phyloP scores from a whole-genome alignment of 192 early-diverging fungal species.

The Globomyces pollinis-pini region DNA sequence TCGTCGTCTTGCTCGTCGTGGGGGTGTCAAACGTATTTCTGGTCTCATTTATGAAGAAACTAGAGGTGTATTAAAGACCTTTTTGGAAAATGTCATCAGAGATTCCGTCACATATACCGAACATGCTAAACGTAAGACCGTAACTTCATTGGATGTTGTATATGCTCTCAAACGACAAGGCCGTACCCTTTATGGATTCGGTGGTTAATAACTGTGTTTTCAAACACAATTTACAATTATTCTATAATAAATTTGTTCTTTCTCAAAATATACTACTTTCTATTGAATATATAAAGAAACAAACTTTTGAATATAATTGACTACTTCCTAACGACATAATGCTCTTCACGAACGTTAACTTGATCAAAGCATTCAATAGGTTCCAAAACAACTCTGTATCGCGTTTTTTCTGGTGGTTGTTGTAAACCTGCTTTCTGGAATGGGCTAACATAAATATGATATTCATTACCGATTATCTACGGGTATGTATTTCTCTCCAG shows the following conservation, averaged over 20 bases:
- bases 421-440: not conserved
- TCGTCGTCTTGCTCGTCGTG: constrained; percentile 97
- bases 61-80: constrained; percentile 93
- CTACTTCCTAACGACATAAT: no score
- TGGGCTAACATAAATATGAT: not conserved
- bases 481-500: not conserved
- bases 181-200: constrained; percentile 86
- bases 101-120: constrained; percentile 99
- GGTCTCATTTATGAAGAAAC: constrained; percentile 99
- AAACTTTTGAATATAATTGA: no score
- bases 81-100: constrained; percentile 98
- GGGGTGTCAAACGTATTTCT: constrained; percentile 99
- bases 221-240: no score
- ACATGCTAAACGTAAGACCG: constrained; percentile 98
- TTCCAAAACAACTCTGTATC: not conserved
- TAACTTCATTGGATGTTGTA: constrained; percentile 98
- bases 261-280: no score
- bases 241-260: no score
- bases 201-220: constrained; percentile 59
- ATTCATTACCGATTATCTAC: not conserved
- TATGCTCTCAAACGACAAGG: constrained; percentile 97
- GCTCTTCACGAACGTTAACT: not conserved
- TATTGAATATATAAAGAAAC: no score
- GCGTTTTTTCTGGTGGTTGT: not conserved
- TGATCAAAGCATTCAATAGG: not conserved